phyloP scores from a whole-genome alignment of 2,329 filamentous ascomycete genomes.

The Diaporthe sp. region DNA sequence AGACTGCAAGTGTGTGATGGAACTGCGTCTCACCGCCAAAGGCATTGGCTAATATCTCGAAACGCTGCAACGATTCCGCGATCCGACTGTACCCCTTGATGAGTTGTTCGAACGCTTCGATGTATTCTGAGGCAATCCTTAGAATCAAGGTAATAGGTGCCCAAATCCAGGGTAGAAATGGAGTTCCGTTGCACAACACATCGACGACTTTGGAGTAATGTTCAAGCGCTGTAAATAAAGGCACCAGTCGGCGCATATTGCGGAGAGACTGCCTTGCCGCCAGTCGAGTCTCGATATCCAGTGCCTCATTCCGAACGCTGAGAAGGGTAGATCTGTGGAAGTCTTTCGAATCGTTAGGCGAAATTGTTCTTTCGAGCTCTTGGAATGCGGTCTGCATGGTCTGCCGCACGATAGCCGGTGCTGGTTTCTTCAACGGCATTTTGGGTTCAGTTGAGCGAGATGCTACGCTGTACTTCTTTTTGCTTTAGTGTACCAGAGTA shows the following conservation, averaged over 20 bases:
- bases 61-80: slow-evolving; percentile 54
- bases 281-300: slow-evolving; percentile 56
- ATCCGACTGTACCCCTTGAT: slow-evolving; percentile 57
- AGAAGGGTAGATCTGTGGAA: slow-evolving; percentile 52
- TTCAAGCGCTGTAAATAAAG: slow-evolving; percentile 56
- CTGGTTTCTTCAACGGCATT: slow-evolving; percentile 37
- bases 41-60: slow-evolving; percentile 50
- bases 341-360: slow-evolving; percentile 35
- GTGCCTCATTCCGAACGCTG: slow-evolving; percentile 53
- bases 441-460: neutral
- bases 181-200: slow-evolving; percentile 60
- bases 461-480: no score
- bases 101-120: slow-evolving; percentile 57
- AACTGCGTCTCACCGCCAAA: slow-evolving; percentile 52
- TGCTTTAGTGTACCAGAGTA: no score
- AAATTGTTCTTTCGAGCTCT: slow-evolving; percentile 42
- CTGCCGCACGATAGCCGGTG: slow-evolving; percentile 35
- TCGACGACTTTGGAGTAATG: slow-evolving; percentile 58
- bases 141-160: slow-evolving; percentile 57
- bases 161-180: slow-evolving; percentile 62
- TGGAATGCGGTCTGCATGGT: slow-evolving; percentile 44
- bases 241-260: slow-evolving; percentile 59
- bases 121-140: slow-evolving; percentile 49
- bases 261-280: slow-evolving; percentile 53
- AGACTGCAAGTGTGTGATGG: slow-evolving; percentile 56